Conservation (phyloP, 768 basidiomycete species). For the Russula sp. region DNA sequence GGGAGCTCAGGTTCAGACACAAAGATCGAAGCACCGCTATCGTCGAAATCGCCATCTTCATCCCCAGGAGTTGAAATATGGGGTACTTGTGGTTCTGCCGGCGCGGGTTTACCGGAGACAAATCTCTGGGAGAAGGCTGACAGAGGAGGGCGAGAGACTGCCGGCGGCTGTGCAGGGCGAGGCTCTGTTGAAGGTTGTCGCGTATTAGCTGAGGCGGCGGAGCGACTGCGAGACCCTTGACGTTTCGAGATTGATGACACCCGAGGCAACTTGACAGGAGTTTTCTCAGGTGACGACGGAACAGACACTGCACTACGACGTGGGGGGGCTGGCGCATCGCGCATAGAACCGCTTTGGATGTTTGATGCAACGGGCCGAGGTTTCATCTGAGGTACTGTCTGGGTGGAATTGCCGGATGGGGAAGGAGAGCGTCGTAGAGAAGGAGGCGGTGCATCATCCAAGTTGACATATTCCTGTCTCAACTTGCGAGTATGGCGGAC, state of each 20-base stretch:
- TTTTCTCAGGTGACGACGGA: slow-evolving; percentile 23
- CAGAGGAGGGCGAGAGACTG: slow-evolving; percentile 10
- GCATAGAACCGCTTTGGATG: background rate
- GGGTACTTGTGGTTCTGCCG: slow-evolving; percentile 9
- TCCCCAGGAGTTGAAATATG: background rate
- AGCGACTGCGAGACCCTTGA: slow-evolving; percentile 14
- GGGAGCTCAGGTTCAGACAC: slow-evolving; percentile 23
- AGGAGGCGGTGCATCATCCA: slow-evolving; percentile 24
- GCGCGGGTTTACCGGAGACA: slow-evolving; percentile 12
- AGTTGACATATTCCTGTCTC: slow-evolving; percentile 21
- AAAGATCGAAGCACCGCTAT: slow-evolving; percentile 3
- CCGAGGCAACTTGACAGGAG: slow-evolving; percentile 5
- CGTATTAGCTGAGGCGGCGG: background rate
- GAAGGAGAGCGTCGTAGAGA: slow-evolving; percentile 24
- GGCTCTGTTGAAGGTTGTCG: slow-evolving; percentile 8
- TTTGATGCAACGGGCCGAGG: background rate
- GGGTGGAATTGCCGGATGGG: slow-evolving; percentile 7
- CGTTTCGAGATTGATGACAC: background rate
- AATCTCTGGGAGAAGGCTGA: slow-evolving; percentile 20
- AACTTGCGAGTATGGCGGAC: slow-evolving; percentile 1
- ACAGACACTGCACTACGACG: slow-evolving; percentile 16
- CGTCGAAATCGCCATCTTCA: background rate
- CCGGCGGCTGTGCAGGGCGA: background rate
- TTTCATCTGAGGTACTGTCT: background rate
- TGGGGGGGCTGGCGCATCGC: slow-evolving; percentile 4